A percentile compares a stretch with the other conserved stretches of the same genome.
Evolutionary conservation across 768 basidiomycete species (phyloP).

Genomic region (Pleurotus tuber-regium): DNA sequence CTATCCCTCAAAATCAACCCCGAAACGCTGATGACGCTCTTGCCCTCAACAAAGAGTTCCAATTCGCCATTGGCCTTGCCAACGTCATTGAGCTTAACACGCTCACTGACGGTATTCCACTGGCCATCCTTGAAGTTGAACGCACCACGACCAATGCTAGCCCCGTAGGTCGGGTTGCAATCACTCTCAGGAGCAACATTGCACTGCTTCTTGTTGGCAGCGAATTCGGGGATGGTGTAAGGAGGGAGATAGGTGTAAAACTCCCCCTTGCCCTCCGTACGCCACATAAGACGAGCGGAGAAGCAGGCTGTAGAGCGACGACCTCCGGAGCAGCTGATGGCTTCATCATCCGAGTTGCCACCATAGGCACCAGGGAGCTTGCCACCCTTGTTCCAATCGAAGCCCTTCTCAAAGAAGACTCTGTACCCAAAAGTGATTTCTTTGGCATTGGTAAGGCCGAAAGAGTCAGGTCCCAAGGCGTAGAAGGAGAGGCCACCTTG

Average conservation of each 20-base stretch:
- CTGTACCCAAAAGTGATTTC: constrained; percentile 65
- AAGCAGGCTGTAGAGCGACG: constrained; percentile 55
- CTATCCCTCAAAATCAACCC: constrained; percentile 55
- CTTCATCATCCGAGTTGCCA: constrained; percentile 44
- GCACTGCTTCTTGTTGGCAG: constrained; percentile 49
- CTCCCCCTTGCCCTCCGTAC: constrained; percentile 55
- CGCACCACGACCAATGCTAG: constrained; percentile 66
- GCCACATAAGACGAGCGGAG: constrained; percentile 72
- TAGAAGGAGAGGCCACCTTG: constrained; percentile 73
- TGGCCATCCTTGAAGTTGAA: constrained; percentile 61
- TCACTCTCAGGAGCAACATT: constrained; percentile 44
- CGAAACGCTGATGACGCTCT: constrained; percentile 56
- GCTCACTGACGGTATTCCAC: constrained; percentile 69
- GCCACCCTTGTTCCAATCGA: constrained; percentile 65
- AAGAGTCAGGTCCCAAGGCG: constrained; percentile 50
- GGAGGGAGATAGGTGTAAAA: constrained; percentile 71
- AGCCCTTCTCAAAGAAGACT: constrained; percentile 60
- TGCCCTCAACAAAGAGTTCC: constrained; percentile 62
- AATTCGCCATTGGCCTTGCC: constrained; percentile 71
- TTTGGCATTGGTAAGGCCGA: constrained; percentile 58
- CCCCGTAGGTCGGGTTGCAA: constrained; percentile 63
- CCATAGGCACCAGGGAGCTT: constrained; percentile 74
- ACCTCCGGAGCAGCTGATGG: constrained; percentile 64
- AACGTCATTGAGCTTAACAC: constrained; percentile 72
- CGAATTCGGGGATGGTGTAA: constrained; percentile 32